Conservation (phyloP, 1,284 basidiomycete species). For the Puccinia coronata region DNA sequence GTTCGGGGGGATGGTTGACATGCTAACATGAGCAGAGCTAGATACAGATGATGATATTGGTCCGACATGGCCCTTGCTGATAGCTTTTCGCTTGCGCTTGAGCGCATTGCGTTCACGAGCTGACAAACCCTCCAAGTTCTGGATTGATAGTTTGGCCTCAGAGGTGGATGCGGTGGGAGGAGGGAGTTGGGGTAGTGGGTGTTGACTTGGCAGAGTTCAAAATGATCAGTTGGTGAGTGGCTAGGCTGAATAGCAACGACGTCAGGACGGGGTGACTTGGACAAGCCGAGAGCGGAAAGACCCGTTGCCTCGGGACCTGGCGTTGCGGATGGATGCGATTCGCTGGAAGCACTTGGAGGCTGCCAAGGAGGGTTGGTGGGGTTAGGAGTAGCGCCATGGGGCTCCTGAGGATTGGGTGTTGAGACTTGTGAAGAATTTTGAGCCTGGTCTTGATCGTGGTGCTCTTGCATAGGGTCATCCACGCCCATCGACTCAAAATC, state of each 20-base stretch:
- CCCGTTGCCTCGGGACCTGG: conserved; percentile 21
- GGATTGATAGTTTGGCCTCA: conserved; percentile 43
- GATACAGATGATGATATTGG: conserved; percentile 64
- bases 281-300: conserved; percentile 5
- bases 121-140: conserved; percentile 63
- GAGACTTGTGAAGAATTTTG: conserved; percentile 31
- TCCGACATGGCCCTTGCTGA: conserved; percentile 64
- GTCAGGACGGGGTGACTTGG: not conserved
- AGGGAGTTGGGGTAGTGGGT: conserved; percentile 9
- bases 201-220: conserved; percentile 34
- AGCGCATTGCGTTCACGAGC: conserved; percentile 85
- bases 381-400: conserved; percentile 2
- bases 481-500: conserved; percentile 59
- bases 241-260: conserved; percentile 5
- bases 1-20: conserved; percentile 53
- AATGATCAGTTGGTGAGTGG: conserved; percentile 14
- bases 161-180: conserved; percentile 22
- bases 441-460: conserved; percentile 51
- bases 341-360: conserved; percentile 4
- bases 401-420: conserved; percentile 1
- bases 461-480: conserved; percentile 58
- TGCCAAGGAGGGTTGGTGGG: conserved; percentile 14
- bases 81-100: conserved; percentile 84
- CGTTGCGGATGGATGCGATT: conserved; percentile 1
- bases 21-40: conserved; percentile 55